Evolutionary conservation across 495 filamentous ascomycete genomes (phyloP), one percentile per base, ranked within the genome.

Genomic region (Neurospora terricola): DNA sequence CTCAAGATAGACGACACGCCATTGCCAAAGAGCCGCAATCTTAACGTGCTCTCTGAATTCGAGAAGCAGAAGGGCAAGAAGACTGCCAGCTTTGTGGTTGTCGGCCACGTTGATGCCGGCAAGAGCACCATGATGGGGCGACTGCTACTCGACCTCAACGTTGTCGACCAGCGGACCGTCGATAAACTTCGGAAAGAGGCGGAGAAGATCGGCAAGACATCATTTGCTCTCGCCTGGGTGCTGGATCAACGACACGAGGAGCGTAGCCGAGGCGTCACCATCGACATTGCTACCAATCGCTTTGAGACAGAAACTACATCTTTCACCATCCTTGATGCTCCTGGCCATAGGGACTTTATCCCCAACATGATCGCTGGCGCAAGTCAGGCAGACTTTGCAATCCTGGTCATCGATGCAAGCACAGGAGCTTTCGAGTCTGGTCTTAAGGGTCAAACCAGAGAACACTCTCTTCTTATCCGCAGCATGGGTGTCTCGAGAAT

Each of bases 321-420:
- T 18, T 99, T 98, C 79, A 98, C 95, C 10, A 98, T 99, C 69
- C 86, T 99, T 4, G 96, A 99, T 81, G 93, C 96, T 1, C 96
- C 96, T 3, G 96, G 96, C 0, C 96, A 99, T 81, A 87, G 89
- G 75, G 96, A 99, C 77, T 99, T 98, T 79, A 93, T 98, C 48
- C 96, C 96, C 3, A 98, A 97, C 80, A 99, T 99, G 96, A 98
- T 99, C 78, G 96, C 94, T 4, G 96, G 96, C 0, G 94, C 94
- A 34, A 93, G 91, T 48, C 95, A 98, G 81, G 96, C 96, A 3
- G 96, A 99, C 80, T 97, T 98, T 79, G 96, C 95, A 0, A 91
- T 99, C 10, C 85, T 99, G 6, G 96, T 99, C 40, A 92, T 99
- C 70, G 96, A 99, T 80, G 90, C 96, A 30, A 89, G 90, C 70